Evolutionary conservation across 257 asterid species (phyloP), one percentile per base, ranked within the genome.

Genomic region (Petrea volubilis): DNA sequence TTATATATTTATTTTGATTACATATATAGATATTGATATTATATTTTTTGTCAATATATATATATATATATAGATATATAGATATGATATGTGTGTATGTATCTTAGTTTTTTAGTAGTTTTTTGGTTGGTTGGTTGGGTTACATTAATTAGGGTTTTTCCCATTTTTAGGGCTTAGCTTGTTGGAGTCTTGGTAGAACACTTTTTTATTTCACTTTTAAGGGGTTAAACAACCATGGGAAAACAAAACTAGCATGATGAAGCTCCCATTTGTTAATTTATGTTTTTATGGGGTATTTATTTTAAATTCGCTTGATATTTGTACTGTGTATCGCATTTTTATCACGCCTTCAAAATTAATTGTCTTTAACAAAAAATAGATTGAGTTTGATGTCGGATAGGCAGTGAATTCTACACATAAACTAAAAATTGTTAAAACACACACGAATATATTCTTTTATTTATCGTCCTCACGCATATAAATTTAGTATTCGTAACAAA

Each of bases 191-290:
- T 60, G 50, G 49, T 36, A 20, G 33, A 31, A 29, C 14, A 31
- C 40, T 27, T 28, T 27, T 28, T 15, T 58, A 14, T 38, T 58
- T 14, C 7, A 6, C 2, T 6, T 56, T 13, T 25, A 8, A 53
- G 60, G 40, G 40, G 62, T 56, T 27, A 27, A 57, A 57, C 62
- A 25, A 56, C 62, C 62, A 56, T 10, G 60, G 60, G 4, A 21
- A 23, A 7, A 13, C 5, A 47, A 18, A 2, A 17, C 8, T 15
- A 13, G 51, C 5, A 18, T 47, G 10, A 47, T 47, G 10, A 10
- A 6, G 7, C 2, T 40, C 11, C 11, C 55, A 47, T 18, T 47
- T 9, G 5, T 44, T 44, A 3, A 18, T 12, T 15, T 15, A 44
- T 2, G 13, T 3, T 44, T 44, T 44, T 44, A 15, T 11, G 50